Base-by-base conservation (phyloP, 305 asterid genomes). In the Fraxinus paxiana region DNA sequence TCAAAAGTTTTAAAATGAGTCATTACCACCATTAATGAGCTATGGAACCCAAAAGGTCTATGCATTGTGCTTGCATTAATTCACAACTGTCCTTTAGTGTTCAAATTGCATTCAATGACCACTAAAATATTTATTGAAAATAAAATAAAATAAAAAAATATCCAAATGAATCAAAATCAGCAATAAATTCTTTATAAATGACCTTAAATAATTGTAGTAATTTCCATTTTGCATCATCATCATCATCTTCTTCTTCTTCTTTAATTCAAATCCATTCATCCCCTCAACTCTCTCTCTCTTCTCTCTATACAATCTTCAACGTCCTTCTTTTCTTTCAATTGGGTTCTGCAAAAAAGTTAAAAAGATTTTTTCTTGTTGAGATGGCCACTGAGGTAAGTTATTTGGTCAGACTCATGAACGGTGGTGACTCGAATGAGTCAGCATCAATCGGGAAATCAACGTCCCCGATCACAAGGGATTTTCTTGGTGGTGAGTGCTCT, bases 311-410 rank as follows among this genome's bases (percentile, higher is more conserved):
- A 33, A 17, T 48, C 73, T 74, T 73, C 76, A n/a, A 61, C 78
- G 26, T 48, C 54, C 43, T 28, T 38, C 61, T 73, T 76, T 67
- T 76, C 59, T 76, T 5, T 35, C 79, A 63, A 4, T 61, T 61
- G 71, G 71, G 33, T 61, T 61, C 71, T 61, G 28, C 65, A n/a
- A 13, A 78, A 9, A 51, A 35, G 72, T 18, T 61, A 46, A 76
- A 79, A 18, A 79, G 83, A 24, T 24, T 24, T 65, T 33, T 72
- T 28, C n/a, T 13, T 8, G 69, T 70, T 43, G 77, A 71, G 56
- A 90, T 92, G 95, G 91, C 93, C 18, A 89, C 95, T 75, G 93
- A 90, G 28, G 89, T 86, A n/a, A 88, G 85, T 51, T 87, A 87
- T 5, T 38, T 88, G 18, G 51, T 81, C 41, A 75, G 87, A 80